Conservation (phyloP, 2,329 filamentous ascomycete genomes). For the Rhinocladiella similis region DNA sequence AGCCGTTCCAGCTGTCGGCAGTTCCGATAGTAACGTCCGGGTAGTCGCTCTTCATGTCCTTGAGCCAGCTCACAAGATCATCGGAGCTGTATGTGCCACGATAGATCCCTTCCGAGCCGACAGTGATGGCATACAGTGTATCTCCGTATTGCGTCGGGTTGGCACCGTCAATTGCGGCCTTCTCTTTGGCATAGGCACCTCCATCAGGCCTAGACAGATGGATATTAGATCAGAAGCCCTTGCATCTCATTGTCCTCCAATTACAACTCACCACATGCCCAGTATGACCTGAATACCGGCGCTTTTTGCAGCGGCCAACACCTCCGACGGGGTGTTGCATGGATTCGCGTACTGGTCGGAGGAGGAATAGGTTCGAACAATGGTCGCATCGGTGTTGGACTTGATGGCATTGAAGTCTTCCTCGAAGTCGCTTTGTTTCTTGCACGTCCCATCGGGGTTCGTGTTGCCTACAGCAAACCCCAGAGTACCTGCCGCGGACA, state of each 20-base stretch:
- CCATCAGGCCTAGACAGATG: slow-evolving; percentile 57
- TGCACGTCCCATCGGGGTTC: slow-evolving; percentile 62
- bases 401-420: slow-evolving; percentile 64
- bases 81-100: slow-evolving; percentile 65
- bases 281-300: slow-evolving; percentile 69
- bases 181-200: slow-evolving; percentile 62
- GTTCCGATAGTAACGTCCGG: slow-evolving; percentile 61
- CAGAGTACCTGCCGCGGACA: slow-evolving; percentile 55
- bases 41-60: slow-evolving; percentile 59
- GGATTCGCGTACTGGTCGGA: slow-evolving; percentile 45
- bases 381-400: slow-evolving; percentile 48
- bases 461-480: slow-evolving; percentile 69
- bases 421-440: slow-evolving; percentile 62
- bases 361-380: slow-evolving; percentile 68
- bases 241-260: background rate
- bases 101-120: slow-evolving; percentile 71
- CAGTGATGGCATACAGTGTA: slow-evolving; percentile 67
- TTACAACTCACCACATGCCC: slow-evolving; percentile 62
- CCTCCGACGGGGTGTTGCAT: slow-evolving; percentile 63
- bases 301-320: slow-evolving; percentile 64
- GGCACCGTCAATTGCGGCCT: slow-evolving; percentile 53
- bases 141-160: slow-evolving; percentile 51
- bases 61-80: slow-evolving; percentile 62
- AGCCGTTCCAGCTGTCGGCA: slow-evolving; percentile 74
- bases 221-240: background rate